Percentiles rank a stretch among this genome's conserved stretches.
These are phyloP conservation scores for Neodidymelliopsis sp. DNA, from an alignment of 2,329 filamentous ascomycete species.

Conservation along the genomic window DNA sequence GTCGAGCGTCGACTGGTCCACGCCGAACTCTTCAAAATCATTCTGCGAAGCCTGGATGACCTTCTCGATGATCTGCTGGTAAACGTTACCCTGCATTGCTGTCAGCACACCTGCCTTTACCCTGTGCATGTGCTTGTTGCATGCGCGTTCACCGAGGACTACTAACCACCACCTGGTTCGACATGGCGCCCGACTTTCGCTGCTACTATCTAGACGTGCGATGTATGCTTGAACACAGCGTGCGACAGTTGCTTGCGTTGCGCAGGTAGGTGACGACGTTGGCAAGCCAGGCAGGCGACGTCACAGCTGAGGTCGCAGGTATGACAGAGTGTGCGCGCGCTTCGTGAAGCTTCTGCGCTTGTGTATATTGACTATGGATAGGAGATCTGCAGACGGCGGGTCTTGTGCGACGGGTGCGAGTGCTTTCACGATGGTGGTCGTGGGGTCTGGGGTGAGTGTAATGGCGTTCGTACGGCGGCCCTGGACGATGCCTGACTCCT, in stretches of 20 bases:
- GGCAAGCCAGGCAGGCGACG: slow-evolving; percentile 34
- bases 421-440: slow-evolving; percentile 42
- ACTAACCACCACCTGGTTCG: slow-evolving; percentile 51
- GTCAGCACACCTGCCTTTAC: slow-evolving; percentile 38
- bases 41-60: slow-evolving; percentile 71
- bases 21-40: slow-evolving; percentile 96
- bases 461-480: slow-evolving; percentile 13
- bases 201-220: slow-evolving; percentile 26
- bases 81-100: slow-evolving; percentile 71
- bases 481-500: slow-evolving; percentile 14
- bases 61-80: slow-evolving; percentile 88
- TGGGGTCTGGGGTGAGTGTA: slow-evolving; percentile 41
- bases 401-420: slow-evolving; percentile 43
- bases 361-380: slow-evolving; percentile 31
- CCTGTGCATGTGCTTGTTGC: slow-evolving; percentile 23
- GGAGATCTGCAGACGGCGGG: slow-evolving; percentile 30
- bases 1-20: slow-evolving; percentile 84
- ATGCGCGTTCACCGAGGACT: slow-evolving; percentile 29
- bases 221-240: slow-evolving; percentile 23
- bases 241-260: slow-evolving; percentile 32
- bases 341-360: slow-evolving; percentile 36
- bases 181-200: slow-evolving; percentile 38
- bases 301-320: slow-evolving; percentile 39
- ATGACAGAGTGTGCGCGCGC: slow-evolving; percentile 31
- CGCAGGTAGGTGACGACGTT: slow-evolving; percentile 25